A percentile compares a stretch with the other conserved stretches of the same genome.
Evolutionary conservation across 495 filamentous ascomycete genomes (phyloP).

Genomic region (Monascus purpureus): DNA sequence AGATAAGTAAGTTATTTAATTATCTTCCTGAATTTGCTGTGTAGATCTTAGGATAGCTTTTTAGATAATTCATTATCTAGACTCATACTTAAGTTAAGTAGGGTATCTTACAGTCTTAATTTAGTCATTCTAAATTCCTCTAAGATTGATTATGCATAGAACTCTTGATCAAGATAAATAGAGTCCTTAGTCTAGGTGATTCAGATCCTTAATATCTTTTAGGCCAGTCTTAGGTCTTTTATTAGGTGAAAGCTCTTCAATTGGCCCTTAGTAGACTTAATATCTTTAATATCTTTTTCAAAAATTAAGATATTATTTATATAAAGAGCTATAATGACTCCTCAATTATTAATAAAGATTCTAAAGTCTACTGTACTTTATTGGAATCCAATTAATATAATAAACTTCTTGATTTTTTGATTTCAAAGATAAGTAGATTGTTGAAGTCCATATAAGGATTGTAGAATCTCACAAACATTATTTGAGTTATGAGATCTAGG

Average conservation of each 20-base stretch:
- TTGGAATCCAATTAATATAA: background rate
- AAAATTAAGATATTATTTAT: background rate
- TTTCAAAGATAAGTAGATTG: constrained; percentile 1
- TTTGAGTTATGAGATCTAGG: background rate
- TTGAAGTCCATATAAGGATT: background rate
- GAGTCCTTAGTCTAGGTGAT: background rate
- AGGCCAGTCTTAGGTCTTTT: background rate
- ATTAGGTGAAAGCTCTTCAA: background rate
- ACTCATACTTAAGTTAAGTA: background rate
- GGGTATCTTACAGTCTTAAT: background rate
- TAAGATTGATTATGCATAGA: background rate
- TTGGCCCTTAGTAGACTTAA: background rate
- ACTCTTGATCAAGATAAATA: background rate
- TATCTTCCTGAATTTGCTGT: background rate
- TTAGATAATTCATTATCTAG: background rate
- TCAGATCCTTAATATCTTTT: background rate
- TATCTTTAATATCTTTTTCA: background rate
- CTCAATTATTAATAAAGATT: background rate
- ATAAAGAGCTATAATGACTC: background rate
- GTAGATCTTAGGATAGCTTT: background rate
- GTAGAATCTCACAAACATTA: background rate
- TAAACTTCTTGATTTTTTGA: background rate
- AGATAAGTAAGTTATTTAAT: background rate
- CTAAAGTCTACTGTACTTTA: background rate
- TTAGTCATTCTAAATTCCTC: background rate